Conservation (phyloP, 2,329 filamentous ascomycete species). For the Monilinia aucupariae region DNA sequence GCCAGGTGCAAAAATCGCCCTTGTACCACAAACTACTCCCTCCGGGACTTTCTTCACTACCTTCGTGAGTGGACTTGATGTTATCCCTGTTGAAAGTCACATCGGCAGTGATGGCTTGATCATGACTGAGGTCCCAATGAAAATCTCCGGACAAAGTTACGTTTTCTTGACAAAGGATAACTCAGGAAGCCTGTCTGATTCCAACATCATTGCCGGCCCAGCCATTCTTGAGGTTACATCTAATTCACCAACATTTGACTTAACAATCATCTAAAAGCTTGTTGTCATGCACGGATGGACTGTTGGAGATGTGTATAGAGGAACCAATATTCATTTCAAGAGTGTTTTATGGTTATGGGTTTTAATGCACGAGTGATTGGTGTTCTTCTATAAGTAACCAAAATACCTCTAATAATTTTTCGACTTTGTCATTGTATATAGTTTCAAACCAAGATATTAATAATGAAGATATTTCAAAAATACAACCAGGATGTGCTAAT, state of each 20-base stretch:
- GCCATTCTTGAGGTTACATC: slow-evolving; percentile 36
- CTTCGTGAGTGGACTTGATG: slow-evolving; percentile 33
- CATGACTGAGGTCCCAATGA: slow-evolving; percentile 33
- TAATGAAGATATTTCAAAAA: background rate
- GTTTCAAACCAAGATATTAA: background rate
- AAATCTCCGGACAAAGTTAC: slow-evolving; percentile 39
- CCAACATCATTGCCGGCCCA: slow-evolving; percentile 38
- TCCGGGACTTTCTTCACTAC: slow-evolving; percentile 35
- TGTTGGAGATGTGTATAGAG: too few relatives aligned
- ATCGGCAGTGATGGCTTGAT: slow-evolving; percentile 30
- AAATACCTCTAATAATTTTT: background rate
- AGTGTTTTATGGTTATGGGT: background rate
- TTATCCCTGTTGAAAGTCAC: slow-evolving; percentile 35
- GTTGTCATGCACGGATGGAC: background rate
- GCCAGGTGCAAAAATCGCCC: slow-evolving; percentile 25
- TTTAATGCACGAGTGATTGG: background rate
- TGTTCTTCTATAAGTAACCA: background rate
- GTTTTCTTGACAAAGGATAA: slow-evolving; percentile 39
- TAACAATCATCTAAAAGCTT: slow-evolving; percentile 20
- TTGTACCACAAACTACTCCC: slow-evolving; percentile 29
- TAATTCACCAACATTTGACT: slow-evolving; percentile 27
- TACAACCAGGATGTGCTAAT: too few relatives aligned
- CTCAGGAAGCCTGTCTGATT: slow-evolving; percentile 36
- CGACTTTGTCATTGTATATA: background rate
- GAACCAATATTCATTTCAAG: background rate